Evolutionary conservation across 192 early-diverging fungal species (phyloP).

Genomic region (Umbelopsis sp.): DNA sequence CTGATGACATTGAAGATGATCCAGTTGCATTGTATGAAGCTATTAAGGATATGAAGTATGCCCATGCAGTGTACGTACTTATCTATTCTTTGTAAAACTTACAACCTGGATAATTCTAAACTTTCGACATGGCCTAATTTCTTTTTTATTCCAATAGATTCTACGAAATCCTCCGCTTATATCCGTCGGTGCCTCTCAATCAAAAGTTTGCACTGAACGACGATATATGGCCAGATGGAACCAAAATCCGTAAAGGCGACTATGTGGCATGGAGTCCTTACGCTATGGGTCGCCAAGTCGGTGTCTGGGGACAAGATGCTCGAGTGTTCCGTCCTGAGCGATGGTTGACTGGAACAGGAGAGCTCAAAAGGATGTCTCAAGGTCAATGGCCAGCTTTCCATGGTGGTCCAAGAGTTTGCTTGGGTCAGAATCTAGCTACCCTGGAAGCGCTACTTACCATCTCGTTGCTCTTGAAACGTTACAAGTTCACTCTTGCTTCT

Average conservation of each 20-base stretch:
- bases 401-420: constrained; percentile 49
- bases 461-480: constrained; percentile 35
- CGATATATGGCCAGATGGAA: constrained; percentile 48
- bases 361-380: constrained; percentile 28
- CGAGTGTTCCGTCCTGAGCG: constrained; percentile 44
- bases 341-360: constrained; percentile 40
- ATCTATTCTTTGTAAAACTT: not conserved
- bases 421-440: constrained; percentile 44
- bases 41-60: constrained; percentile 35
- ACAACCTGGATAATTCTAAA: too few species aligned
- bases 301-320: constrained; percentile 43
- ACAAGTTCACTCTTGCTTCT: constrained; percentile 37
- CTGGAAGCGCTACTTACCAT: constrained; percentile 45
- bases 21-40: constrained; percentile 23
- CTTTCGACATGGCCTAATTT: not conserved
- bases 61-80: constrained; percentile 31
- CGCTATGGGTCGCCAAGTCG: constrained; percentile 35
- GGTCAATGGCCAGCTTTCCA: constrained; percentile 53
- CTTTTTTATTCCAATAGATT: constrained; percentile 1
- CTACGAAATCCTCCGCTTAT: constrained; percentile 38
- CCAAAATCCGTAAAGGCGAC: constrained; percentile 42
- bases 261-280: constrained; percentile 38
- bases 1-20: constrained; percentile 23
- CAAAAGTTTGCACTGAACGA: constrained; percentile 44
- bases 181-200: constrained; percentile 46